phyloP scores from a whole-genome alignment of 108 stramenopile genomes.

The Stephanodiscus minutulus region DNA sequence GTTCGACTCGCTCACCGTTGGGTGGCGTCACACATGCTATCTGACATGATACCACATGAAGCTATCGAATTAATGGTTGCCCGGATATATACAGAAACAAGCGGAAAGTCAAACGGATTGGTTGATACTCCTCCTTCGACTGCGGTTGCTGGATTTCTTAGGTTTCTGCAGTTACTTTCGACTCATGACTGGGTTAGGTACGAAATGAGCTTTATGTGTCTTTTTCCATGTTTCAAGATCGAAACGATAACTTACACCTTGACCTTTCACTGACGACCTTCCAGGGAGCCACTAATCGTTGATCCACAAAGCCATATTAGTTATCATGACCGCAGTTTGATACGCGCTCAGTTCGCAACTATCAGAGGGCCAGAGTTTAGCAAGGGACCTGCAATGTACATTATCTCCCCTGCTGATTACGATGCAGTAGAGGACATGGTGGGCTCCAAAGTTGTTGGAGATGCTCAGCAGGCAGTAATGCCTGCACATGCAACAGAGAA shows the following conservation, averaged over 20 bases:
- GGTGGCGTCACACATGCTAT: slow-evolving; percentile 79
- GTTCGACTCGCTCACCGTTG: slow-evolving; percentile 74
- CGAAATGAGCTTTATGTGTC: slow-evolving; percentile 5
- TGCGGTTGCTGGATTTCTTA: slow-evolving; percentile 67
- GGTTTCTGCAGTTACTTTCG: slow-evolving; percentile 63
- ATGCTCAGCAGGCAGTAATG: slow-evolving; percentile 17
- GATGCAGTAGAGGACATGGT: slow-evolving; percentile 51
- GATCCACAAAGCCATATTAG: slow-evolving; percentile 81
- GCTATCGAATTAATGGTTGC: slow-evolving; percentile 82
- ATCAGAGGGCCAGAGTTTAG: slow-evolving; percentile 58
- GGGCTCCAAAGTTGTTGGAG: slow-evolving; percentile 41
- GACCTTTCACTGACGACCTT: slow-evolving; percentile 12
- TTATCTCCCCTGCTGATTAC: slow-evolving; percentile 74
- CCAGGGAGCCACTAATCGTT: slow-evolving; percentile 76
- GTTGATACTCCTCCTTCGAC: slow-evolving; percentile 60
- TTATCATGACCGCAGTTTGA: slow-evolving; percentile 52
- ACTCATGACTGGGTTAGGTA: slow-evolving; percentile 82
- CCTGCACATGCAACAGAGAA: slow-evolving; percentile 14
- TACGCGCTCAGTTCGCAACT: slow-evolving; percentile 64
- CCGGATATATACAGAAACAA: slow-evolving; percentile 68
- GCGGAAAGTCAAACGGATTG: slow-evolving; percentile 5
- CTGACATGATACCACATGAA: slow-evolving; percentile 71
- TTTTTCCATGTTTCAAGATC: neutral
- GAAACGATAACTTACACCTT: neutral
- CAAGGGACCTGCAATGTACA: slow-evolving; percentile 79